These are phyloP conservation scores for Bipolaris bicolor DNA, from an alignment of 2,329 filamentous ascomycete genomes.

Conservation along the genomic window DNA sequence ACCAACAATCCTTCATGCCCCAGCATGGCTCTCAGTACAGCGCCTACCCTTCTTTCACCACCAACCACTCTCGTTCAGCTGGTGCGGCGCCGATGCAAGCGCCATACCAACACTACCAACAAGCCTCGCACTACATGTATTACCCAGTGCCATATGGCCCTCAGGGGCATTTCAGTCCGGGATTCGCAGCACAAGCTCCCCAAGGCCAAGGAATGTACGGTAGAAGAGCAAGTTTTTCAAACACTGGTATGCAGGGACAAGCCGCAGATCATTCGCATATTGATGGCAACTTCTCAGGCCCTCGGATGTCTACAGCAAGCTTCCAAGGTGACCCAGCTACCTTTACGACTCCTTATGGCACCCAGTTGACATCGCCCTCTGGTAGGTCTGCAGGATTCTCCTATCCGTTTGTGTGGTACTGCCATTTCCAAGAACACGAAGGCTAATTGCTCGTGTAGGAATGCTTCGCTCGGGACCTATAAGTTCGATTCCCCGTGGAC, in stretches of 20 bases:
- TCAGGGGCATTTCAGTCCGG: constrained; percentile 36
- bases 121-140: constrained; percentile 45
- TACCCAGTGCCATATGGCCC: constrained; percentile 43
- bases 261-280: constrained; percentile 29
- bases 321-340: constrained; percentile 24
- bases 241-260: constrained; percentile 29
- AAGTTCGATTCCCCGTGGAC: constrained; percentile 61
- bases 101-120: constrained; percentile 40
- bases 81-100: constrained; percentile 31
- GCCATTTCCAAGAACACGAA: not conserved
- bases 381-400: constrained; percentile 26
- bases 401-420: not conserved
- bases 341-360: constrained; percentile 24
- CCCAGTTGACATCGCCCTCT: constrained; percentile 22
- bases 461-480: constrained; percentile 30
- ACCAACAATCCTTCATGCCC: constrained; percentile 38
- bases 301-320: constrained; percentile 20
- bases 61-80: constrained; percentile 35
- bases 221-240: constrained; percentile 37
- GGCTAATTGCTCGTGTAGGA: constrained; percentile 21
- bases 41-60: constrained; percentile 31
- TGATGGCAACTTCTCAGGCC: constrained; percentile 26
- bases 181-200: constrained; percentile 31
- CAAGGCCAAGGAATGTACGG: constrained; percentile 38
- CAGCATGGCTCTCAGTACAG: constrained; percentile 33